Conservation (phyloP, 352 stramenopile species). For the Phytophthora sp. region DNA sequence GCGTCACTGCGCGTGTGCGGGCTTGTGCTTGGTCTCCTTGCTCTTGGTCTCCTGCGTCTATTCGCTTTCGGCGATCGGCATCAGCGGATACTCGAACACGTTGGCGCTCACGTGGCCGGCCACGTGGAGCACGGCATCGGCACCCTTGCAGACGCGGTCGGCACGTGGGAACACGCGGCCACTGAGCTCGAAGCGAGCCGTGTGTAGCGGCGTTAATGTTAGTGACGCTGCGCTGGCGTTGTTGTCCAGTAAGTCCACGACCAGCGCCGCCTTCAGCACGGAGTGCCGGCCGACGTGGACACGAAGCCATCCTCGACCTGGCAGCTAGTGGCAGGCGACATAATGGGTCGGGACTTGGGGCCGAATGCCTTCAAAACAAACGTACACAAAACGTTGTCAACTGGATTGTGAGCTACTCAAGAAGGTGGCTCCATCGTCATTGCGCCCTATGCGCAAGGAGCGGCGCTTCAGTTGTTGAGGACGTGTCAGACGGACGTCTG, state of each 20-base stretch:
- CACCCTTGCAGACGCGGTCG: slow-evolving; percentile 62
- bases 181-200: slow-evolving; percentile 31
- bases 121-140: slow-evolving; percentile 61
- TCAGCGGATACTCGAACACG: slow-evolving; percentile 71
- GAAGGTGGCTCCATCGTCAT: background rate
- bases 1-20: slow-evolving; percentile 63
- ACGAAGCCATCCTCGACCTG: slow-evolving; percentile 43
- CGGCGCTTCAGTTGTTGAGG: slow-evolving; percentile 1
- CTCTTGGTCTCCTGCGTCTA: slow-evolving; percentile 14
- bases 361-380: background rate
- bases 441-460: slow-evolving; percentile 8
- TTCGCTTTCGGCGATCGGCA: slow-evolving; percentile 21
- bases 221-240: slow-evolving; percentile 36
- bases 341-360: background rate
- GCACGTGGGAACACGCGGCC: slow-evolving; percentile 42
- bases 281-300: slow-evolving; percentile 4
- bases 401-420: slow-evolving; percentile 19
- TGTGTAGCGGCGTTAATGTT: slow-evolving; percentile 10
- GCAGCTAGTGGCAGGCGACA: slow-evolving; percentile 34
- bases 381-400: slow-evolving; percentile 11
- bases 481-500: slow-evolving; percentile 11
- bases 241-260: slow-evolving; percentile 36
- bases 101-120: slow-evolving; percentile 63
- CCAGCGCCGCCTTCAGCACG: slow-evolving; percentile 15
- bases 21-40: slow-evolving; percentile 26